A percentile compares a stretch with the other conserved stretches of the same genome.
These are phyloP conservation scores for Aspergillus ustus DNA, from an alignment of 2,329 filamentous ascomycete species.

Conservation along the genomic window DNA sequence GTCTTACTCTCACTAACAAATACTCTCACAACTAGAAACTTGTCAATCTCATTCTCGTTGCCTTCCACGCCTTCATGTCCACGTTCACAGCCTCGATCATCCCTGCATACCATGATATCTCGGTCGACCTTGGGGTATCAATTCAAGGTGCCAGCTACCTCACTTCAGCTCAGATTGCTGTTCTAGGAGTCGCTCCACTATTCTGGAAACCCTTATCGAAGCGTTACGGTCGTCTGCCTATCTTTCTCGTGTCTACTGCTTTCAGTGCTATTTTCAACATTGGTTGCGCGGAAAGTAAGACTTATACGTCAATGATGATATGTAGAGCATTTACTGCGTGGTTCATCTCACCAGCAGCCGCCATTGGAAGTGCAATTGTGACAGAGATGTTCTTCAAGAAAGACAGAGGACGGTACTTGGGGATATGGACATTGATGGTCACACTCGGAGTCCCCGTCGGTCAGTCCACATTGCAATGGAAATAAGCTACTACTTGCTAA, in stretches of 20 bases:
- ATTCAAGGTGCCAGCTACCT: constrained; percentile 59
- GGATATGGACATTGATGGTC: constrained; percentile 60
- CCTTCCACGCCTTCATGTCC: constrained; percentile 63
- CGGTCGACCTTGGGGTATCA: constrained; percentile 54
- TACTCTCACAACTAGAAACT: constrained; percentile 19
- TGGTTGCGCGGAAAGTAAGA: constrained; percentile 58
- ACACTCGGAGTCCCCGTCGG: constrained; percentile 55
- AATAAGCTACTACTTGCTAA: constrained; percentile 13
- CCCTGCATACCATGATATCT: constrained; percentile 58
- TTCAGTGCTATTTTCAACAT: constrained; percentile 58
- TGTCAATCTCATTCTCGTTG: constrained; percentile 54
- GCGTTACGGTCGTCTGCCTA: constrained; percentile 58
- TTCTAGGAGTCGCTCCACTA: constrained; percentile 58
- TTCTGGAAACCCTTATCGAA: constrained; percentile 63
- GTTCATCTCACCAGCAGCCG: constrained; percentile 59
- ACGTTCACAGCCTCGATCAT: constrained; percentile 63
- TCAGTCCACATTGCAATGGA: background rate
- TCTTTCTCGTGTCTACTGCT: constrained; percentile 59
- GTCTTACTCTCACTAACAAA: background rate
- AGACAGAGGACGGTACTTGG: constrained; percentile 60
- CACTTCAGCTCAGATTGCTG: constrained; percentile 59
- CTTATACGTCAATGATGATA: constrained; percentile 55
- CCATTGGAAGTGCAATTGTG: constrained; percentile 62
- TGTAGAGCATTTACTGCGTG: constrained; percentile 60
- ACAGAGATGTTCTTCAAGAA: constrained; percentile 63